Conservation (phyloP, 768 basidiomycete genomes). For the Rhizopogon sp. region DNA sequence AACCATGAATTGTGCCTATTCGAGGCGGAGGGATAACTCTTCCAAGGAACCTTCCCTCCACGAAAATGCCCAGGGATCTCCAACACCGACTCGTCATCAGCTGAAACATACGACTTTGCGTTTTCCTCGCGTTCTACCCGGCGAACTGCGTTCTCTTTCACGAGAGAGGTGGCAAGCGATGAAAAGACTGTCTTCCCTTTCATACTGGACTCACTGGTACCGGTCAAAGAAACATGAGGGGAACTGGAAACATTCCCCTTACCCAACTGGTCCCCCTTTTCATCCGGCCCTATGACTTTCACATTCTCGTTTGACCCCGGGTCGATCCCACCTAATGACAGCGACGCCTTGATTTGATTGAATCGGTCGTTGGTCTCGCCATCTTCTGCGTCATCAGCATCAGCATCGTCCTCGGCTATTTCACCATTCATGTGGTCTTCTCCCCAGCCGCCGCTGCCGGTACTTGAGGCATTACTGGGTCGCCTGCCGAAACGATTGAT, state of each 20-base stretch:
- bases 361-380: conserved; percentile 15
- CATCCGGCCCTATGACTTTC: conserved; percentile 29
- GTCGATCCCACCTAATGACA: conserved; percentile 24
- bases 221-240: conserved; percentile 15
- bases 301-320: conserved; percentile 39
- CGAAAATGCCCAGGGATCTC: conserved; percentile 54
- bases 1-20: conserved; percentile 13
- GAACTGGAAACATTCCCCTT: conserved; percentile 16
- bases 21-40: not conserved
- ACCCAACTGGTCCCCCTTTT: conserved; percentile 16
- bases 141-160: not conserved
- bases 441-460: conserved; percentile 34
- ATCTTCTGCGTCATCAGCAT: conserved; percentile 22
- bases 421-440: conserved; percentile 25
- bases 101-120: conserved; percentile 3
- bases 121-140: conserved; percentile 3
- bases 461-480: conserved; percentile 14
- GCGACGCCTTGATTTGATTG: conserved; percentile 16
- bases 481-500: conserved; percentile 25
- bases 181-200: conserved; percentile 7
- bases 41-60: conserved; percentile 10
- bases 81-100: conserved; percentile 28
- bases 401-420: conserved; percentile 27
- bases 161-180: not conserved
- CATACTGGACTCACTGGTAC: conserved; percentile 10